Conservation (phyloP, 1,139 yeast genomes). For the Lodderomyces margitis region DNA sequence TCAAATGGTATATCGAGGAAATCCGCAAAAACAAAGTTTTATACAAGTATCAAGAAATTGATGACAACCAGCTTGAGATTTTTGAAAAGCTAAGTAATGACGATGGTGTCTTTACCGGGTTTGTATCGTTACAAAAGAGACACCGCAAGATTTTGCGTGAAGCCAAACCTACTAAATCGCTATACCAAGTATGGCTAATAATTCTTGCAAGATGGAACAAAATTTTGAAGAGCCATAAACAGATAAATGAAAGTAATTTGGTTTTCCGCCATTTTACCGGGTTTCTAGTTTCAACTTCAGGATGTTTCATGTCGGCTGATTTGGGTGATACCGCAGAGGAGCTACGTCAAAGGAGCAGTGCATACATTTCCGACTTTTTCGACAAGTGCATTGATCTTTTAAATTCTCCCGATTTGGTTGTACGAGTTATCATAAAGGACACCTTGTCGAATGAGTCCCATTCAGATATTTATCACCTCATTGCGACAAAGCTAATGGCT, state of each 20-base stretch:
- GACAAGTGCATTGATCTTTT: conserved; percentile 50
- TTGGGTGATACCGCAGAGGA: conserved; percentile 13
- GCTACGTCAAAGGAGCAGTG: conserved; percentile 25
- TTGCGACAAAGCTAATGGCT: conserved; percentile 32
- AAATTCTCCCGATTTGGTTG: conserved; percentile 50
- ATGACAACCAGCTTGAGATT: conserved; percentile 40
- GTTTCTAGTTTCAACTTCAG: conserved; percentile 57
- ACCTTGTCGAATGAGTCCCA: conserved; percentile 48
- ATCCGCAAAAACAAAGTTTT: conserved; percentile 13
- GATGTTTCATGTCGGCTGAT: conserved; percentile 43
- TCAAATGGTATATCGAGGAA: conserved; percentile 47
- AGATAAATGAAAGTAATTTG: conserved; percentile 30
- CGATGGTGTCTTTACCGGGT: conserved; percentile 64
- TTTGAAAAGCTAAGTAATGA: conserved; percentile 54
- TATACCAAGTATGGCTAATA: conserved; percentile 60
- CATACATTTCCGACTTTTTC: conserved; percentile 42
- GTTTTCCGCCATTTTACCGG: conserved; percentile 64
- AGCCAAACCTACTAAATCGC: conserved; percentile 58
- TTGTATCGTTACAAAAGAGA: conserved; percentile 73
- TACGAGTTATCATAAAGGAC: conserved; percentile 46
- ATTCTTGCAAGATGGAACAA: conserved; percentile 57
- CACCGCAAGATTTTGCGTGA: conserved; percentile 55
- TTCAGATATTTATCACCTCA: conserved; percentile 39
- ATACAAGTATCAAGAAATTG: conserved; percentile 10
- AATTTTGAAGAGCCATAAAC: conserved; percentile 24